phyloP scores from a whole-genome alignment of 371 early-diverging fungal species.

The Rhizopus delemar region DNA sequence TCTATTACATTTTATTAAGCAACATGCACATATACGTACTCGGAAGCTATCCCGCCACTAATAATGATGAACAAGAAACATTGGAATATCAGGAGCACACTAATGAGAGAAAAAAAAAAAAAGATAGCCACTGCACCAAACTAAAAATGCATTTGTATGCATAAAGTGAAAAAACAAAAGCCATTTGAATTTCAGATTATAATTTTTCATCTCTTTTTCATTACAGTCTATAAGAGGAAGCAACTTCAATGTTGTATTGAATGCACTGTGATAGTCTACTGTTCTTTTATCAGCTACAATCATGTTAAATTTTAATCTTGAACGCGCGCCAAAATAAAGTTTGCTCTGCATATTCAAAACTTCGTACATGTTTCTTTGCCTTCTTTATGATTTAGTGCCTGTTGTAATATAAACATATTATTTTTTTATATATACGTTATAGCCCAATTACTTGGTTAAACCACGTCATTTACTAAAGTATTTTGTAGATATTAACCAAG shows the following conservation, averaged over 20 bases:
- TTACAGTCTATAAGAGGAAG: too few relatives aligned
- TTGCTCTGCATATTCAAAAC: slow-evolving; percentile 8
- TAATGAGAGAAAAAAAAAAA: not conserved
- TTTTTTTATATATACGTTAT: not conserved
- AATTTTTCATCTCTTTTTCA: too few relatives aligned
- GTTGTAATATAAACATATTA: slow-evolving; percentile 5
- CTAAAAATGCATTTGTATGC: slow-evolving; percentile 1
- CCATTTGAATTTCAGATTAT: not conserved
- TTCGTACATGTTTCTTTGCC: slow-evolving; percentile 1
- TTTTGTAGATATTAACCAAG: not conserved
- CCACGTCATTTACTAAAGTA: slow-evolving; percentile 29
- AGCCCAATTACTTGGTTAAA: not conserved
- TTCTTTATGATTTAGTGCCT: not conserved
- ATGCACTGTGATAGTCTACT: too few relatives aligned
- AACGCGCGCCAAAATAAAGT: slow-evolving; percentile 30
- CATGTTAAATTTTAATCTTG: not conserved
- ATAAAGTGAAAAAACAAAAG: not conserved
- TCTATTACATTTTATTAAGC: not conserved
- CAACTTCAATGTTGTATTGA: too few relatives aligned
- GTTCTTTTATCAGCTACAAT: too few relatives aligned
- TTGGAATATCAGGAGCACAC: not conserved
- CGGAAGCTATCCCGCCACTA: slow-evolving; percentile 7
- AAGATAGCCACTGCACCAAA: slow-evolving; percentile 3
- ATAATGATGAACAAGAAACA: slow-evolving; percentile 3
- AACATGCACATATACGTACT: not conserved